phyloP scores from a whole-genome alignment of 2,329 filamentous ascomycete genomes.

The Xylaria multiplex region DNA sequence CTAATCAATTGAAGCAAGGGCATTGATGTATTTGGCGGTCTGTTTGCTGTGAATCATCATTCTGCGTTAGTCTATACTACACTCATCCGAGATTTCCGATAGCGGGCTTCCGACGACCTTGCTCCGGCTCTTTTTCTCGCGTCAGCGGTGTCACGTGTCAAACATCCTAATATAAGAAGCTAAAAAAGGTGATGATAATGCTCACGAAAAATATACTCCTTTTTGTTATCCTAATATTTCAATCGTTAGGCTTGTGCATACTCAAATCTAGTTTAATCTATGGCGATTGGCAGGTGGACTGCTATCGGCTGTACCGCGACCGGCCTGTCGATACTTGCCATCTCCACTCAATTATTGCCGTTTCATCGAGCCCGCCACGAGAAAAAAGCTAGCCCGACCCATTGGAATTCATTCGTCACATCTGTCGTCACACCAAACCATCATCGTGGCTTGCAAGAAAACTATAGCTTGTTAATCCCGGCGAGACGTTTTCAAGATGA shows the following conservation, averaged over 20 bases:
- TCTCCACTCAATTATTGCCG: conserved; percentile 15
- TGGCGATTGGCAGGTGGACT: conserved; percentile 19
- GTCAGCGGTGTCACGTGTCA: too few relatives aligned
- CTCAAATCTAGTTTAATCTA: neutral
- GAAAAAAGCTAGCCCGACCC: conserved; percentile 10
- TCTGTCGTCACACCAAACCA: conserved; percentile 4
- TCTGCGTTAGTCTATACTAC: too few relatives aligned
- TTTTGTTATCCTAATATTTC: neutral
- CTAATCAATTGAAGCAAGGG: too few relatives aligned
- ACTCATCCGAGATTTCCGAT: too few relatives aligned
- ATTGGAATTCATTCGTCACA: conserved; percentile 8
- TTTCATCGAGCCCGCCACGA: conserved; percentile 21
- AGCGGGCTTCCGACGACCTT: too few relatives aligned
- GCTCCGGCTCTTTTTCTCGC: too few relatives aligned
- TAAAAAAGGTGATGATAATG: too few relatives aligned
- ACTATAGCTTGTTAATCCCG: conserved; percentile 21
- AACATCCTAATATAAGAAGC: too few relatives aligned
- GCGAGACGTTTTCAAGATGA: neutral
- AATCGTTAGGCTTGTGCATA: neutral
- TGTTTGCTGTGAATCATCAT: too few relatives aligned
- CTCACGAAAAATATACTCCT: too few relatives aligned
- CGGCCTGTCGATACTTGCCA: conserved; percentile 9
- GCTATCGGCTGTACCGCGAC: conserved; percentile 15
- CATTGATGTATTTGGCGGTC: too few relatives aligned
- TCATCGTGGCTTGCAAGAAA: conserved; percentile 13